Evolutionary conservation across 2,329 filamentous ascomycete species (phyloP).

Genomic region (Aspergillus puulaauensis): DNA sequence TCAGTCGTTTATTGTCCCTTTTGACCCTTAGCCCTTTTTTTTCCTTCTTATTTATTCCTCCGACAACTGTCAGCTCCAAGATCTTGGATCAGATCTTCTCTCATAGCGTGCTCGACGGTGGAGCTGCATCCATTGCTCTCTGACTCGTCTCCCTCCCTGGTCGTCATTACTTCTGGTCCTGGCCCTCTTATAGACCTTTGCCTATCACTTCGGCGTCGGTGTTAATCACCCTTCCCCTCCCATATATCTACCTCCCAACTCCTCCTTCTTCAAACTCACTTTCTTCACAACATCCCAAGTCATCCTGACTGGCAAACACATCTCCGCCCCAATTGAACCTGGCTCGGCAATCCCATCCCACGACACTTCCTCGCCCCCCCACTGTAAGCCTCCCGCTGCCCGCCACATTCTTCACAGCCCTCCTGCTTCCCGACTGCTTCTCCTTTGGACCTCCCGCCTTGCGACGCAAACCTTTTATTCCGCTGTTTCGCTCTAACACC

Average conservation of each 20-base stretch:
- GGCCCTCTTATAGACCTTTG: slow-evolving; percentile 7
- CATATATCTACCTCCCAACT: slow-evolving; percentile 21
- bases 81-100: slow-evolving; percentile 43
- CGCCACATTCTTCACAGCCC: no score
- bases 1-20: slow-evolving; percentile 1
- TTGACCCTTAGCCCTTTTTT: neutral
- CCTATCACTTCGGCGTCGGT: neutral
- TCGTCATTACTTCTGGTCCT: slow-evolving; percentile 24
- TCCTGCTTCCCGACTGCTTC: no score
- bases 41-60: slow-evolving; percentile 23
- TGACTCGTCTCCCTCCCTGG: slow-evolving; percentile 35
- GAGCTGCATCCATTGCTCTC: slow-evolving; percentile 32
- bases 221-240: neutral
- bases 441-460: no score
- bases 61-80: slow-evolving; percentile 39
- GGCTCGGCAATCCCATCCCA: no score
- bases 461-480: no score
- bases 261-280: neutral
- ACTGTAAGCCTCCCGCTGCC: no score
- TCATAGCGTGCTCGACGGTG: slow-evolving; percentile 34
- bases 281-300: neutral
- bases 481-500: no score
- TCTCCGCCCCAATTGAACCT: neutral
- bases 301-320: neutral
- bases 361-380: no score